Base-by-base conservation (phyloP, 202 grass and related monocot genomes). In the Bolboschoenoplectus hybrid region DNA sequence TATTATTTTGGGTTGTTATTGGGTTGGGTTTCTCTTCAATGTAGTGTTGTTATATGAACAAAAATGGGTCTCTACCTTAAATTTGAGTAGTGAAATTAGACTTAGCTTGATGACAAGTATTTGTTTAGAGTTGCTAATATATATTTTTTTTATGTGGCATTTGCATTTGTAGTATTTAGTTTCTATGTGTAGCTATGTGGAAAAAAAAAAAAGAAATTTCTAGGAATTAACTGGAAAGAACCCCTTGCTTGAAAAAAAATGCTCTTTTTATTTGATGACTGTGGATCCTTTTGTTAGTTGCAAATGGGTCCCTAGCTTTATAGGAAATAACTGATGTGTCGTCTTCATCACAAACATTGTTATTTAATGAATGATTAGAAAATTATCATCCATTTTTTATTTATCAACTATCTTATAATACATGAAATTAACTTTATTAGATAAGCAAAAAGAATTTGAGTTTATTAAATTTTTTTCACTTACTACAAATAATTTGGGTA, bases 1-100 rank as follows among this genome's bases (percentile, higher is more conserved):
- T 40, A n/a, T 11, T 10, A 26, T 74, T 79, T 79, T 58, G 74
- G 14, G 34, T 58, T n/a, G 52, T 60, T 60, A 40, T 38, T 76
- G 73, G 26, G 20, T 38, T 77, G 50, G 26, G 26, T 56, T 36
- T 40, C 38, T 50, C 10, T 50, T 74, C 71, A 32, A 32, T 50
- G 47, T 32, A 10, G 45, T 74, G 44, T 74, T 74, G 5, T 74
- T 74, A 11, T 10, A 80, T 38, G 34, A 7, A 11, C 45, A 63
- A 64, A 65, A 50, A 3, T 34, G 45, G 74, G 43, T 26, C 38
- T 43, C 38, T 68, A 68, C 11, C 35, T 68, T 38, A 16, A 40
- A 68, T 41, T 68, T 41, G 3, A 66, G 36, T 41, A 3, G 65
- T 68, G 12, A 69, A 69, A 16, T 39, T 14, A 41, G 38, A 69